Conservation (phyloP, 129 eudicot species). For the Chrysanthemum seticuspe region DNA sequence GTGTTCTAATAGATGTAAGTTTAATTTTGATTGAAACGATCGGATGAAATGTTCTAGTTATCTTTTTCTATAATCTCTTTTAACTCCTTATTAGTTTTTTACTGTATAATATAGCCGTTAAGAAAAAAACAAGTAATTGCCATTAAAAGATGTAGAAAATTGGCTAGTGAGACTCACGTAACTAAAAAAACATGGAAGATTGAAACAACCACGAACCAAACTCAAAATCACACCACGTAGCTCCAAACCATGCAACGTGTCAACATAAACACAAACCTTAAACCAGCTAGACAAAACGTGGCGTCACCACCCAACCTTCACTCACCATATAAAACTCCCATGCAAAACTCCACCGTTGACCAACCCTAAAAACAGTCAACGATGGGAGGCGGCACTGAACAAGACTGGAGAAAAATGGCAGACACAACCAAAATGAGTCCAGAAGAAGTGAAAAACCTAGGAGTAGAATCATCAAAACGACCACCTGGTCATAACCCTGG, state of each 20-base stretch:
- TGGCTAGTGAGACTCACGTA: no score
- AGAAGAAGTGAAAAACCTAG: constrained; percentile 57
- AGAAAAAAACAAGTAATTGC: no score
- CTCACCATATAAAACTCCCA: constrained; percentile 16
- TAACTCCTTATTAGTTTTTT: no score
- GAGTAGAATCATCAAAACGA: constrained; percentile 52
- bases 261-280: neutral
- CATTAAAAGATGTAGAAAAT: no score
- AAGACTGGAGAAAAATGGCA: constrained; percentile 64
- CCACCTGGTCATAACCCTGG: constrained; percentile 77
- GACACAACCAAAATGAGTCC: constrained; percentile 75
- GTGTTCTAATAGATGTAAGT: no score
- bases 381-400: constrained; percentile 23
- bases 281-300: constrained; percentile 28
- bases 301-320: neutral
- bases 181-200: no score
- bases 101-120: no score
- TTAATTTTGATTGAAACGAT: no score
- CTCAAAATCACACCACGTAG: constrained; percentile 9
- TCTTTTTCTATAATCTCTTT: no score
- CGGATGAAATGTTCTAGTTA: no score
- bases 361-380: neutral
- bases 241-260: constrained; percentile 20
- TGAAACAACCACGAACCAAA: no score
- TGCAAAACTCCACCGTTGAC: neutral